Conservation (phyloP, 257 asterid genomes). For the Solanum neorickii region DNA sequence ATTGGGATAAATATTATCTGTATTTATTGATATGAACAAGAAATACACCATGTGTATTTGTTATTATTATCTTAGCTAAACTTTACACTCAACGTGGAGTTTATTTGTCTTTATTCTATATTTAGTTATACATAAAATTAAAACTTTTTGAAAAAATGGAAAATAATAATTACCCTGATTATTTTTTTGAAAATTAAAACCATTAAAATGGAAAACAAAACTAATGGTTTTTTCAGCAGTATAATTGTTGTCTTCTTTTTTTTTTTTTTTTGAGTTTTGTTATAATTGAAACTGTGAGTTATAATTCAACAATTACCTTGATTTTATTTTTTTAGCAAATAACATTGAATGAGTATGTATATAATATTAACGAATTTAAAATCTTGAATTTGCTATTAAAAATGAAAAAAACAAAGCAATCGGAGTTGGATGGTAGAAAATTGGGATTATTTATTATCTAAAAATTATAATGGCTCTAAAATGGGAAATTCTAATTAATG, state of each 20-base stretch:
- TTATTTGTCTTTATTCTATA: background rate
- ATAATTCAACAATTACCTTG: accelerated
- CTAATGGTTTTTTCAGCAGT: background rate
- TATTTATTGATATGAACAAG: background rate
- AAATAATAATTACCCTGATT: background rate
- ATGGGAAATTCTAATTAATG: background rate
- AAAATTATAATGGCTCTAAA: background rate
- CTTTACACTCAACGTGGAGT: background rate
- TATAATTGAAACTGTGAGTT: background rate
- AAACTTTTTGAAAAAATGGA: background rate
- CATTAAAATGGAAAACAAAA: too few species aligned
- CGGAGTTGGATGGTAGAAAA: background rate
- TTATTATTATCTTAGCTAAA: background rate
- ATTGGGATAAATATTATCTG: background rate
- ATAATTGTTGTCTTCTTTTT: background rate
- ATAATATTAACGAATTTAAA: background rate
- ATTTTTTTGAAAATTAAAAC: too few species aligned
- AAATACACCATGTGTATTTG: background rate
- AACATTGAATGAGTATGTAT: background rate
- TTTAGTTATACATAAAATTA: background rate
- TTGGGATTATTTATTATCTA: background rate
- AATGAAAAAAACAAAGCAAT: background rate
- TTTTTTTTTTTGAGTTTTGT: background rate
- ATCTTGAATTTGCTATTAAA: background rate
- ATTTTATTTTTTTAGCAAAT: background rate